phyloP scores from a whole-genome alignment of 2,329 filamentous ascomycete species.

The Hortaea werneckii region DNA sequence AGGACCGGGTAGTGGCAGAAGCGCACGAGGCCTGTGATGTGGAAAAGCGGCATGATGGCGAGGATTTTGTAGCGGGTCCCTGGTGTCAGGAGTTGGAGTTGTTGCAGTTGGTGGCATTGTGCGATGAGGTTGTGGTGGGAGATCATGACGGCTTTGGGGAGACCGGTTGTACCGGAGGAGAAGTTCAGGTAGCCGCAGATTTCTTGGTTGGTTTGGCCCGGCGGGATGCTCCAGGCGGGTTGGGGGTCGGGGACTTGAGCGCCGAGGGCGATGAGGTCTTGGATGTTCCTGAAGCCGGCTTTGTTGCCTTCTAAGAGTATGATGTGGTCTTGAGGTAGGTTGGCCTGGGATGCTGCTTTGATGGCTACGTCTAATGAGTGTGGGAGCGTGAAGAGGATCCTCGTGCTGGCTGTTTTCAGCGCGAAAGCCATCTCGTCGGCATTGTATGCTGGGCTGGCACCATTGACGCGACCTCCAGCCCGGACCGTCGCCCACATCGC shows the following conservation, averaged over 20 bases:
- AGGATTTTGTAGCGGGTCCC: conserved; percentile 38
- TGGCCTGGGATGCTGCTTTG: conserved; percentile 42
- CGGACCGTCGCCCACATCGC: conserved; percentile 48
- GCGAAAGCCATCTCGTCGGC: conserved; percentile 56
- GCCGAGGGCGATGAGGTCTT: conserved; percentile 33
- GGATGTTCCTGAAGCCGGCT: conserved; percentile 37
- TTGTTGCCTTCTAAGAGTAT: conserved; percentile 45
- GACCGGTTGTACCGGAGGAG: conserved; percentile 30
- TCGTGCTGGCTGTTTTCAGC: conserved; percentile 45
- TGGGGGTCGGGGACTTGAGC: conserved; percentile 28
- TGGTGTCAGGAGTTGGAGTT: conserved; percentile 35
- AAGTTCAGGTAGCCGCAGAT: conserved; percentile 42
- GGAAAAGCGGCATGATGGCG: conserved; percentile 47
- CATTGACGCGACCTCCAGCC: conserved; percentile 43
- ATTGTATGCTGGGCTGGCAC: conserved; percentile 54
- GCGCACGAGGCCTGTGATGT: conserved; percentile 53
- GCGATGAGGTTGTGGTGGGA: conserved; percentile 41
- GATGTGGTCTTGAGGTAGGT: conserved; percentile 39
- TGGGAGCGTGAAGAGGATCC: conserved; percentile 46
- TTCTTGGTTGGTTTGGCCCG: conserved; percentile 44
- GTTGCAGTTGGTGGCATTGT: conserved; percentile 50
- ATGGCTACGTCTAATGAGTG: conserved; percentile 43
- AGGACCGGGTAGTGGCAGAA: conserved; percentile 51
- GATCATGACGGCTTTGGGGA: conserved; percentile 37
- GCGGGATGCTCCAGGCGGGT: conserved; percentile 38